Evolutionary conservation across 305 asterid genomes (phyloP).

Genomic region (Striga hermonthica): DNA sequence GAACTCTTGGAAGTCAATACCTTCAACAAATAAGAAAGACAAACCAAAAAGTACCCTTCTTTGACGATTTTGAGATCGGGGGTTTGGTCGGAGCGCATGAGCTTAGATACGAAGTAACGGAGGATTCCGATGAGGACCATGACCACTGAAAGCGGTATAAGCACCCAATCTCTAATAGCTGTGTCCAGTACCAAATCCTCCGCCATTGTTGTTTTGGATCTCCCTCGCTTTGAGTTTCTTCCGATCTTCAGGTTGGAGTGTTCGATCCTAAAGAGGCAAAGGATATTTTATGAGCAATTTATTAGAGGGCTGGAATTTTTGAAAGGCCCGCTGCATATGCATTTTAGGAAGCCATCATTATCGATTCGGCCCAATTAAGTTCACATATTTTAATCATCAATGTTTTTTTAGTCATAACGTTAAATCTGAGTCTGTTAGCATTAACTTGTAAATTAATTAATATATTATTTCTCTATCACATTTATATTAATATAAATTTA

Average conservation of each 20-base stretch:
- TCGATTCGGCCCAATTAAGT: constrained; percentile 2
- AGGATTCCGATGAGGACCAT: constrained; percentile 92
- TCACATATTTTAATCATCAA: too few relatives aligned
- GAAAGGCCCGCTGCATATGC: neutral
- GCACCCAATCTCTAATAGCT: constrained; percentile 92
- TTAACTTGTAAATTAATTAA: too few relatives aligned
- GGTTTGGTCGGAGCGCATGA: constrained; percentile 79
- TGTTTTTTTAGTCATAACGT: too few relatives aligned
- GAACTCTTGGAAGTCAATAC: neutral
- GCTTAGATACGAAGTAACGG: constrained; percentile 87
- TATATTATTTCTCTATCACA: too few relatives aligned
- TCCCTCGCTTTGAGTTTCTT: constrained; percentile 15
- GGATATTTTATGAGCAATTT: too few relatives aligned
- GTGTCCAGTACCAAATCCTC: constrained; percentile 94
- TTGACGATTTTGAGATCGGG: constrained; percentile 86
- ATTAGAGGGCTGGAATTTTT: too few relatives aligned
- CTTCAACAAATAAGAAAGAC: neutral
- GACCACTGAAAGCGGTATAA: constrained; percentile 78
- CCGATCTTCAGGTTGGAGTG: neutral
- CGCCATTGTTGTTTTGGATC: constrained; percentile 57
- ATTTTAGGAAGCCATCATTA: constrained; percentile 12
- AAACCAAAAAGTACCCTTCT: constrained; percentile 58
- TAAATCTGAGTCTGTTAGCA: too few relatives aligned
- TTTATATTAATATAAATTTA: too few relatives aligned
- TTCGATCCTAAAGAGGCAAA: too few relatives aligned